These are phyloP conservation scores for Aspergillus baeticus DNA, from an alignment of 495 filamentous ascomycete species.

Conservation along the genomic window DNA sequence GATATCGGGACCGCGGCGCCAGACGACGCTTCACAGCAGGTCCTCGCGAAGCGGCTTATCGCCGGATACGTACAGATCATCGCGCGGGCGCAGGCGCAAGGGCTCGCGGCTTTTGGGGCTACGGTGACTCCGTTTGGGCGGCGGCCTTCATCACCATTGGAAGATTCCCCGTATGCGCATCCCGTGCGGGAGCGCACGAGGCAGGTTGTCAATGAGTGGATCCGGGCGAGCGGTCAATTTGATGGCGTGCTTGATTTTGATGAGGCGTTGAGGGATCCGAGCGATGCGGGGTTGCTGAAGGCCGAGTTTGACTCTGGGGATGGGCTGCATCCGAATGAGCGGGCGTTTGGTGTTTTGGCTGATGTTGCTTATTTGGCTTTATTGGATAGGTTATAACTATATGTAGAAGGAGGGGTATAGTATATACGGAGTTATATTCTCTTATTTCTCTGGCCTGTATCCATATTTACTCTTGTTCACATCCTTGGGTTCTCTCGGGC, in stretches of 20 bases:
- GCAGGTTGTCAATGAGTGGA: slow-evolving; percentile 62
- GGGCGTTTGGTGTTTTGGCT: too few species aligned
- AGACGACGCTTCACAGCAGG: slow-evolving; percentile 45
- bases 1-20: slow-evolving; percentile 59
- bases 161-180: slow-evolving; percentile 28
- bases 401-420: too few species aligned
- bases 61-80: slow-evolving; percentile 58
- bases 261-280: slow-evolving; percentile 42
- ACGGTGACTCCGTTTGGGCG: slow-evolving; percentile 76
- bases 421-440: too few species aligned
- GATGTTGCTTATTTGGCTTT: too few species aligned
- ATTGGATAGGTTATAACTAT: too few species aligned
- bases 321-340: slow-evolving; percentile 70
- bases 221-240: slow-evolving; percentile 55
- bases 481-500: too few species aligned
- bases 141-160: too few species aligned
- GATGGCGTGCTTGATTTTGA: slow-evolving; percentile 67
- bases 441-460: too few species aligned
- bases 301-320: slow-evolving; percentile 63
- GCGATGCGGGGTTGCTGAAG: slow-evolving; percentile 45
- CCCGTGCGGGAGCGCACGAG: slow-evolving; percentile 56
- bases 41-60: slow-evolving; percentile 51
- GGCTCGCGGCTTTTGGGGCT: slow-evolving; percentile 58
- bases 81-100: slow-evolving; percentile 52
- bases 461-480: too few species aligned